Percentiles rank a stretch among this genome's conserved stretches.
These are phyloP conservation scores for Metschnikowia arizonensis DNA, from an alignment of 805 yeast species.

Conservation along the genomic window DNA sequence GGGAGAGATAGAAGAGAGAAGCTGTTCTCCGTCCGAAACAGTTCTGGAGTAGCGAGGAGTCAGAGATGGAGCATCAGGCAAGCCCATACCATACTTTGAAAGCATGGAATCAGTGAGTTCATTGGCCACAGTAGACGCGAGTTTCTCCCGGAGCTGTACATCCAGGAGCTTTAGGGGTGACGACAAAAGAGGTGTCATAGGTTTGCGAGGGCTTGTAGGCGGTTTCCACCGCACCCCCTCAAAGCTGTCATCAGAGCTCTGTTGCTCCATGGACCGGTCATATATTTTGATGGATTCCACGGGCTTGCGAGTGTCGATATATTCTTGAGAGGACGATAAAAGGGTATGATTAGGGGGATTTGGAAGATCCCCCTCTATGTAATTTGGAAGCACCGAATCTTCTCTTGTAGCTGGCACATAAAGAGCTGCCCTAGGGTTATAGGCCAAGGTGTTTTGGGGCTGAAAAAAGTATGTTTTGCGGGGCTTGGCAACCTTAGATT, in stretches of 20 bases:
- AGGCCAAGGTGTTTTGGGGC: constrained; percentile 31
- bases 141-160: constrained; percentile 7
- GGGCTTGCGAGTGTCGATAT: neutral
- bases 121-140: constrained; percentile 21
- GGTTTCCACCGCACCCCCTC: constrained; percentile 36
- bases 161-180: constrained; percentile 38
- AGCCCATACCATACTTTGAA: constrained; percentile 40
- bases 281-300: constrained; percentile 3
- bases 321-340: neutral
- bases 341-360: neutral
- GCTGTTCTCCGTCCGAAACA: constrained; percentile 26
- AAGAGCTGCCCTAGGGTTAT: constrained; percentile 9
- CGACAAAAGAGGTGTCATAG: constrained; percentile 28
- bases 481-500: constrained; percentile 14
- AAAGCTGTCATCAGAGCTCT: constrained; percentile 42
- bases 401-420: neutral
- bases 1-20: constrained; percentile 25
- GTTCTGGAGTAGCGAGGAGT: constrained; percentile 37
- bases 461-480: constrained; percentile 33
- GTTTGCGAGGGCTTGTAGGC: constrained; percentile 11
- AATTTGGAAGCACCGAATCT: neutral
- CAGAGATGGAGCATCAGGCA: constrained; percentile 27
- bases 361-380: too few species aligned
- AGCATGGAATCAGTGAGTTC: constrained; percentile 38
- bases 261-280: constrained; percentile 21